Percentiles rank a stretch among this genome's conserved stretches.
Conservation (phyloP, 768 basidiomycete species). For the Lepiota venenata region DNA sequence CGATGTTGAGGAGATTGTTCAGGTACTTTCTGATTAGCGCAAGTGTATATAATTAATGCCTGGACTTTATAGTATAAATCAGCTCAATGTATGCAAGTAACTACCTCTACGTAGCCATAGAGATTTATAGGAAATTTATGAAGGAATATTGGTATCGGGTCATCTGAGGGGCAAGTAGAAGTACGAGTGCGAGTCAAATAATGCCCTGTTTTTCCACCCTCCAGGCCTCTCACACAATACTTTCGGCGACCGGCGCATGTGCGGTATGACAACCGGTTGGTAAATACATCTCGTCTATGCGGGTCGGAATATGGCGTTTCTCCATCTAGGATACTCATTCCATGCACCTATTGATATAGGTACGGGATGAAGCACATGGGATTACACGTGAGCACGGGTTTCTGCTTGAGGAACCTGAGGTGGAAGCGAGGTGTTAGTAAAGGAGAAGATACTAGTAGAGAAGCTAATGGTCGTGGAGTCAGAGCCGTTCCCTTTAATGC, state of each 20-base stretch:
- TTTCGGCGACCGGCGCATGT: constrained; percentile 73
- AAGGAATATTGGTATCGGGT: too few relatives aligned
- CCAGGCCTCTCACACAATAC: constrained; percentile 77
- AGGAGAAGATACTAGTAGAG: not conserved
- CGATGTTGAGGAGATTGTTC: constrained; percentile 5
- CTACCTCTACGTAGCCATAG: too few relatives aligned
- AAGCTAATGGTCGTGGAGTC: too few relatives aligned
- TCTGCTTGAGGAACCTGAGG: constrained; percentile 57
- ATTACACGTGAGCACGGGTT: constrained; percentile 61
- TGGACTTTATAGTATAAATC: too few relatives aligned
- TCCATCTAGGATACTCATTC: constrained; percentile 25
- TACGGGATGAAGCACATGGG: constrained; percentile 57
- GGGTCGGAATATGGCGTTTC: constrained; percentile 79
- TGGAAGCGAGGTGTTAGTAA: not conserved
- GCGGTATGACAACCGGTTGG: constrained; percentile 70
- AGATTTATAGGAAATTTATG: too few relatives aligned
- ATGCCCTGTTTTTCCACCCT: constrained; percentile 73
- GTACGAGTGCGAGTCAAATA: constrained; percentile 20
- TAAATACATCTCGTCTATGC: constrained; percentile 72
- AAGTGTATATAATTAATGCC: not conserved
- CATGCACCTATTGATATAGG: constrained; percentile 27
- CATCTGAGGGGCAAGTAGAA: too few relatives aligned
- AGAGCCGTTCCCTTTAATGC: too few relatives aligned
- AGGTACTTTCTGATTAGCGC: constrained; percentile 2
- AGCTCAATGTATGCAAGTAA: too few relatives aligned